These are phyloP conservation scores for Agrocybe pediades DNA, from an alignment of 768 basidiomycete species.

Conservation along the genomic window DNA sequence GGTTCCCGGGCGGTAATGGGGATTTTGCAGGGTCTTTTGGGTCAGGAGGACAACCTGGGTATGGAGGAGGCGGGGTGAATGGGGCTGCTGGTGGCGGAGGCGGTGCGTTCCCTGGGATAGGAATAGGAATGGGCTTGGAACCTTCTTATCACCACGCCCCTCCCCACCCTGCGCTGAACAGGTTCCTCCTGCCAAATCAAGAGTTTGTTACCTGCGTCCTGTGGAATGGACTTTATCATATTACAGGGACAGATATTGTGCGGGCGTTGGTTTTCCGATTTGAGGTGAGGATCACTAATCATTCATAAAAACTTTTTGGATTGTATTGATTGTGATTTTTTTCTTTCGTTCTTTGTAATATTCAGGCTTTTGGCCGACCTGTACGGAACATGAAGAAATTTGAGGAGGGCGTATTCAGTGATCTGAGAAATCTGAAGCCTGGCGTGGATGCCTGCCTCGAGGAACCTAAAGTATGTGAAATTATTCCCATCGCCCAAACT, in stretches of 20 bases:
- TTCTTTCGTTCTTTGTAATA: neutral
- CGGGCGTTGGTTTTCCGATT: slow-evolving; percentile 93
- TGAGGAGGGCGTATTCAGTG: slow-evolving; percentile 94
- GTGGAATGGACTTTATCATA: slow-evolving; percentile 90
- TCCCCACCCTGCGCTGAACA: slow-evolving; percentile 79
- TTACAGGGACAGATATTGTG: slow-evolving; percentile 97
- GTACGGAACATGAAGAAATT: slow-evolving; percentile 96
- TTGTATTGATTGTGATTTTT: neutral
- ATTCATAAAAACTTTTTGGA: slow-evolving; percentile 3
- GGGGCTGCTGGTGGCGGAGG: too few species aligned
- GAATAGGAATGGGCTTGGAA: slow-evolving; percentile 15
- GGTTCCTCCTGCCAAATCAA: slow-evolving; percentile 85
- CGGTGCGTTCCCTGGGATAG: slow-evolving; percentile 15
- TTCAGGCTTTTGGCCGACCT: slow-evolving; percentile 80
- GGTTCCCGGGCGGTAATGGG: neutral
- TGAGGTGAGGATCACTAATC: slow-evolving; percentile 51
- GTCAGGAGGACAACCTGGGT: slow-evolving; percentile 1
- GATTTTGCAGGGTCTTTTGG: slow-evolving; percentile 5
- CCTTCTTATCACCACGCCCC: slow-evolving; percentile 44
- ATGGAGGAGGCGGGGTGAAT: neutral
- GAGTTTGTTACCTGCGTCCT: slow-evolving; percentile 91
- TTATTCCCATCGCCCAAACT: slow-evolving; percentile 1
- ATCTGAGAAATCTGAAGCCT: slow-evolving; percentile 91
- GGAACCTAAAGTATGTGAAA: slow-evolving; percentile 82
- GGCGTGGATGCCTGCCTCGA: slow-evolving; percentile 91